phyloP scores from a whole-genome alignment of 495 filamentous ascomycete species.

The Apiosordaria backusii region DNA sequence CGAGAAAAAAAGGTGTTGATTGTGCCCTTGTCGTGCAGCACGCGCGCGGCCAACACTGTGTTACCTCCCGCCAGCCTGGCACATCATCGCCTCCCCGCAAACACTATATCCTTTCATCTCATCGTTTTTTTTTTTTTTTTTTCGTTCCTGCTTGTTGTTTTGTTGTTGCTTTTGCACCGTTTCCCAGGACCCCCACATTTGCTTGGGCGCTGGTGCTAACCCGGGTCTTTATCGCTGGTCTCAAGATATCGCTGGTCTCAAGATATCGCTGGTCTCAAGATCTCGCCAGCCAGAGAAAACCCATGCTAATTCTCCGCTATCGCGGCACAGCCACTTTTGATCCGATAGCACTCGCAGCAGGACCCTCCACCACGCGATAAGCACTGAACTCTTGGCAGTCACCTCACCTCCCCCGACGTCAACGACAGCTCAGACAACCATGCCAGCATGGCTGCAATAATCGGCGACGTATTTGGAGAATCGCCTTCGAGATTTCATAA shows the following conservation, averaged over 20 bases:
- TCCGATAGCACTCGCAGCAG: constrained; percentile 13
- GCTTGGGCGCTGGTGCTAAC: constrained; percentile 11
- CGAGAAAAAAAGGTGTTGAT: not conserved
- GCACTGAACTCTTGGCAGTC: constrained; percentile 17
- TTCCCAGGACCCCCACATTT: not conserved
- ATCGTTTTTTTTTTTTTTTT: not conserved
- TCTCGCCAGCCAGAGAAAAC: constrained; percentile 19
- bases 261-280: constrained; percentile 19
- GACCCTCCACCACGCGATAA: constrained; percentile 21
- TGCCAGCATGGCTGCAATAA: constrained; percentile 47
- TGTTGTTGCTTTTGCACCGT: not conserved
- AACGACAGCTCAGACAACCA: constrained; percentile 13
- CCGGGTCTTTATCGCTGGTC: constrained; percentile 37
- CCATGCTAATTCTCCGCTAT: constrained; percentile 31
- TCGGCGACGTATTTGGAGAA: constrained; percentile 47
- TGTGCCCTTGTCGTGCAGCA: not conserved
- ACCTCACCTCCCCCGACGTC: not conserved
- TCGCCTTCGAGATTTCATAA: constrained; percentile 44
- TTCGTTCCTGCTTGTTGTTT: not conserved
- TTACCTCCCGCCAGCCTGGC: not conserved
- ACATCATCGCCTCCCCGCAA: not conserved
- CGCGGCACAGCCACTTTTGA: constrained; percentile 26
- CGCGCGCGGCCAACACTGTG: constrained; percentile 1
- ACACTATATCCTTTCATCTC: not conserved
- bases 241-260: too few relatives aligned